These are phyloP conservation scores for Elaphomyces granulatus DNA, from an alignment of 495 filamentous ascomycete genomes.

Conservation along the genomic window DNA sequence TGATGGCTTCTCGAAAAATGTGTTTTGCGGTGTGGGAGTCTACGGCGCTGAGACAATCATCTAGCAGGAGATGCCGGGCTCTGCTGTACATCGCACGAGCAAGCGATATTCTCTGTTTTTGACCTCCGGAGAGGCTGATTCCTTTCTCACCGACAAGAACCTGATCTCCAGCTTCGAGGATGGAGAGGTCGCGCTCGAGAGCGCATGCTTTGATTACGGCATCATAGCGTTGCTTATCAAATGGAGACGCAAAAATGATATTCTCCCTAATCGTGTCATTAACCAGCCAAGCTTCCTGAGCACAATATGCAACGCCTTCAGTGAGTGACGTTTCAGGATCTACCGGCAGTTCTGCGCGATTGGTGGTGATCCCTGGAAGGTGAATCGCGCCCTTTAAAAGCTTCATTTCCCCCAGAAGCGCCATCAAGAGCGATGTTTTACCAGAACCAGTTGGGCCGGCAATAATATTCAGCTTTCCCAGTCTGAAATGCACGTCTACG, in stretches of 20 bases:
- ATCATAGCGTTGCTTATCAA: conserved; percentile 72
- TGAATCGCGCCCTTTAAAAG: conserved; percentile 64
- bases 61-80: conserved; percentile 76
- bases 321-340: conserved; percentile 77
- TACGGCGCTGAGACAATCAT: conserved; percentile 96
- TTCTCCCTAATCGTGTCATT: conserved; percentile 95
- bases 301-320: conserved; percentile 91
- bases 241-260: conserved; percentile 78
- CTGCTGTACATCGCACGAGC: conserved; percentile 88
- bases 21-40: conserved; percentile 98
- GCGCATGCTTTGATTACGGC: conserved; percentile 84
- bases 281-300: conserved; percentile 94
- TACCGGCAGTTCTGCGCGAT: conserved; percentile 65
- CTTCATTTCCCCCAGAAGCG: conserved; percentile 93
- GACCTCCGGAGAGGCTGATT: conserved; percentile 89
- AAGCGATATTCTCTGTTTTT: conserved; percentile 95
- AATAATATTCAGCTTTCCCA: conserved; percentile 77
- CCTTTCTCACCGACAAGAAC: conserved; percentile 96
- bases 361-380: conserved; percentile 61
- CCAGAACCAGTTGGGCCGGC: conserved; percentile 87
- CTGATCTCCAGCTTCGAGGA: conserved; percentile 84
- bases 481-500: conserved; percentile 58
- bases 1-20: conserved; percentile 88
- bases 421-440: conserved; percentile 94
- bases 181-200: conserved; percentile 82